Evolutionary conservation across 768 basidiomycete genomes (phyloP).

Genomic region (Coprinopsis strossmayeri): DNA sequence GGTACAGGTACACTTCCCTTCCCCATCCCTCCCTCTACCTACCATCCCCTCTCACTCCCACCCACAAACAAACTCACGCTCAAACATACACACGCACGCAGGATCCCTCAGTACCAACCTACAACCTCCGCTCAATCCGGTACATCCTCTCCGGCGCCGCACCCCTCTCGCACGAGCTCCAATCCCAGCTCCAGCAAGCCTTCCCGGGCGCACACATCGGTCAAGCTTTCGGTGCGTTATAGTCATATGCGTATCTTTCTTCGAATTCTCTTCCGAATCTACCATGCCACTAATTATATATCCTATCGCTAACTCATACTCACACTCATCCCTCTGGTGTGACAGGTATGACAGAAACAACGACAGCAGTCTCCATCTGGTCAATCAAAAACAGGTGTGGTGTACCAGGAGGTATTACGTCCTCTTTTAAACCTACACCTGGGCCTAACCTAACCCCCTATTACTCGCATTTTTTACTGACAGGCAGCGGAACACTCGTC

Average conservation of each 20-base stretch:
- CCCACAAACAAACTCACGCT: background rate
- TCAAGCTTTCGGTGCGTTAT: slow-evolving; percentile 48
- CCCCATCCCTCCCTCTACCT: too few relatives aligned
- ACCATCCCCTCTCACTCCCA: background rate
- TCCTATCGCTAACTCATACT: background rate
- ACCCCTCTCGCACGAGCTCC: slow-evolving; percentile 49
- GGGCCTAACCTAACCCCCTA: too few relatives aligned
- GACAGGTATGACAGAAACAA: slow-evolving; percentile 67
- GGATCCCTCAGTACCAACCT: background rate
- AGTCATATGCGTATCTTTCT: too few relatives aligned
- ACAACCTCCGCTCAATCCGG: slow-evolving; percentile 23
- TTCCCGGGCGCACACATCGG: slow-evolving; percentile 50
- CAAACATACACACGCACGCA: background rate
- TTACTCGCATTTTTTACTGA: too few relatives aligned
- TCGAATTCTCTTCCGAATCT: too few relatives aligned
- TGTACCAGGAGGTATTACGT: slow-evolving; percentile 48
- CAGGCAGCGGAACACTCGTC: slow-evolving; percentile 48
- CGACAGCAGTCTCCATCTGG: slow-evolving; percentile 46
- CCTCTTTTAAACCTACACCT: too few relatives aligned
- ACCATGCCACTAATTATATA: too few relatives aligned
- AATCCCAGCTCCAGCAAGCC: slow-evolving; percentile 38
- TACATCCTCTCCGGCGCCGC: slow-evolving; percentile 50
- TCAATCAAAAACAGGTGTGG: slow-evolving; percentile 41
- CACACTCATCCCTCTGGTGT: background rate
- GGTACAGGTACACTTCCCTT: slow-evolving; percentile 19